Evolutionary conservation across 768 basidiomycete species (phyloP), one percentile per base, ranked within the genome.

Genomic region (Suillus placidus): DNA sequence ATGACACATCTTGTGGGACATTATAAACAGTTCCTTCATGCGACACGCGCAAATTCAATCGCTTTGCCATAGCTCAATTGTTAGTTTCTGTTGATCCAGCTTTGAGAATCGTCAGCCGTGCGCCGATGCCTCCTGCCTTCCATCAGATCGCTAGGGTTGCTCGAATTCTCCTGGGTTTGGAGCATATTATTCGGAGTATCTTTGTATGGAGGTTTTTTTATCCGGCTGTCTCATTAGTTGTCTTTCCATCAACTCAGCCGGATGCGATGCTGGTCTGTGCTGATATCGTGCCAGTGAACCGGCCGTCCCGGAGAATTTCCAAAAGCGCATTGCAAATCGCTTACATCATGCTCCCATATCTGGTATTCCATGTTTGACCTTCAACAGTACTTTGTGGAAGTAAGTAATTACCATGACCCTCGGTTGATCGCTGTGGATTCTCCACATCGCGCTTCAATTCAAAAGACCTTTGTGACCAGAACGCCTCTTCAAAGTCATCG

Each of bases 381-480:
- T 26, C 26, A 26, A 26, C 20, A n/a, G 8, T 18, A 14, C 26
- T 12, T 49, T 7, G 10, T 47, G n/a, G 10, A 51, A n/a, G n/a
- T n/a, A n/a, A n/a, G n/a, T n/a, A n/a, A n/a, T n/a, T n/a, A n/a
- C n/a, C n/a, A n/a, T n/a, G n/a, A n/a, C n/a, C n/a, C n/a, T n/a
- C n/a, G n/a, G n/a, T n/a, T n/a, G n/a, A n/a, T 49, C 47, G 47
- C 47, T 26, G 26, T 26, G 26, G 26, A 26, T 9, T 9, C 16
- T 10, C 18, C 9, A 18, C 30, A 52, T 18, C 30, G 8, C 18
- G 7, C 14, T 54, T 54, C 18, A 9, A n/a, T n/a, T n/a, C n/a
- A 54, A 54, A 54, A 20, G 0, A 4, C 18, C 52, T 9, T 54
- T 67, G 9, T 69, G 66, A n/a, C 72, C 69, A 6, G 67, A 67